Conservation (phyloP, 495 filamentous ascomycete genomes). For the Talaromyces wortmannii region DNA sequence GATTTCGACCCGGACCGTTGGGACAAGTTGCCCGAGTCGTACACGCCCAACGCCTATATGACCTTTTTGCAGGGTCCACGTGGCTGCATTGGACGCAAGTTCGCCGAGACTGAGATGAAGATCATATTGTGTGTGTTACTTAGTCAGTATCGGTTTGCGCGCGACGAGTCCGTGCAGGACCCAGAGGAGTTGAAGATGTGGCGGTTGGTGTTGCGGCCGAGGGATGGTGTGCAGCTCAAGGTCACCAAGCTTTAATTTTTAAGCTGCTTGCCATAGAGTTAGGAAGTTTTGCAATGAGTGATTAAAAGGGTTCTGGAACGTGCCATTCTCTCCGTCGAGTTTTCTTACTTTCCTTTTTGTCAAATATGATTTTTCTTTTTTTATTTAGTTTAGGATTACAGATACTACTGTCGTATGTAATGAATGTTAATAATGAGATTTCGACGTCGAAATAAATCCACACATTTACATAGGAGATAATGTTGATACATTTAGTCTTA, state of each 20-base stretch:
- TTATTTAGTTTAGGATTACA: neutral
- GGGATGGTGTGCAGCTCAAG: slow-evolving; percentile 39
- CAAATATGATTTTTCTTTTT: neutral
- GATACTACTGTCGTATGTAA: neutral
- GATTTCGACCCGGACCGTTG: slow-evolving; percentile 21
- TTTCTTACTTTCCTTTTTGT: neutral
- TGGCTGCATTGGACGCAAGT: slow-evolving; percentile 19
- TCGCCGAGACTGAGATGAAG: slow-evolving; percentile 21
- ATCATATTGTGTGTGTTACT: slow-evolving; percentile 16
- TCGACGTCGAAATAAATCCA: too few relatives aligned
- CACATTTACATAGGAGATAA: too few relatives aligned
- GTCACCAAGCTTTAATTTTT: slow-evolving; percentile 10
- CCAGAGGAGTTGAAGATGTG: slow-evolving; percentile 50
- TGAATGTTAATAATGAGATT: neutral
- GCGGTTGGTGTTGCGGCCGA: slow-evolving; percentile 42
- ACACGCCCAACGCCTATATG: slow-evolving; percentile 15
- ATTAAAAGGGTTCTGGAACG: too few relatives aligned
- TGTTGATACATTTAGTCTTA: too few relatives aligned
- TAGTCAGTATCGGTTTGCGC: slow-evolving; percentile 16
- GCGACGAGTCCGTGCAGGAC: slow-evolving; percentile 27
- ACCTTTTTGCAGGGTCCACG: slow-evolving; percentile 19
- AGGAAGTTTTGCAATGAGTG: too few relatives aligned
- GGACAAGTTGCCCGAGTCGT: slow-evolving; percentile 12
- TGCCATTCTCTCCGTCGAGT: neutral
- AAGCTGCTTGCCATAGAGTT: too few relatives aligned